Evolutionary conservation across 2,329 filamentous ascomycete genomes (phyloP), one percentile per base, ranked within the genome.

Genomic region (Pseudogymnoascus sp.): DNA sequence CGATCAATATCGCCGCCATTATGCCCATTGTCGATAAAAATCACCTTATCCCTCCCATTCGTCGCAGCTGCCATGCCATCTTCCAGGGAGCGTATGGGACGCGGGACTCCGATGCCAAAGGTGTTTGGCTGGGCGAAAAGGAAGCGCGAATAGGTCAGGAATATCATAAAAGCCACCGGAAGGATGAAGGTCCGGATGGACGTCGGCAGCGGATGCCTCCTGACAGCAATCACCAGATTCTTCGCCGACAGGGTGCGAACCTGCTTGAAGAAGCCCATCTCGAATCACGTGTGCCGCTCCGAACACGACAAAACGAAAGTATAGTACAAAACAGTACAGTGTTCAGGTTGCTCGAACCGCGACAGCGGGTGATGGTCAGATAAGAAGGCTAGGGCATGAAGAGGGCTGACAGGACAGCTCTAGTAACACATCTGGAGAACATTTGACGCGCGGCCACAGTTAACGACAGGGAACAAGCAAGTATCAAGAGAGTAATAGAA

Each of bases 41-140:
- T 86, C 12, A 96, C 77, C 58, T 83, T 90, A 66, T 88, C 75
- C 65, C 89, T 81, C 16, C 85, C 84, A 9, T 78, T 78, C 14
- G 75, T 74, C 2, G 86, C 83, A 25, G 76, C 75, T 18, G 74
- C 70, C 33, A 96, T 79, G 1, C 86, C 90, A 64, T 88, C 76
- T 35, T 78, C 69, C 16, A 96, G 79, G 9, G 83, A 81, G 63
- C 86, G 82, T 64, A 96, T 75, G 0, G 85, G 79, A 6, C 75
- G 77, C 0, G 84, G 73, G 0, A 78, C 71, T 47, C 86, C 88
- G 65, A 96, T 85, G 47, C 92, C 92, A 69, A 82, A 96, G 2
- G 81, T 76, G 0, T 88, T 87, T 1, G 89, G 87, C 1, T 90
- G 87, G 3, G 92, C 83, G 69, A 96, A 93, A 65, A 96, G 83